These are phyloP conservation scores for Pseudozyma thailandica DNA, from an alignment of 1,284 basidiomycete species.

Conservation along the genomic window DNA sequence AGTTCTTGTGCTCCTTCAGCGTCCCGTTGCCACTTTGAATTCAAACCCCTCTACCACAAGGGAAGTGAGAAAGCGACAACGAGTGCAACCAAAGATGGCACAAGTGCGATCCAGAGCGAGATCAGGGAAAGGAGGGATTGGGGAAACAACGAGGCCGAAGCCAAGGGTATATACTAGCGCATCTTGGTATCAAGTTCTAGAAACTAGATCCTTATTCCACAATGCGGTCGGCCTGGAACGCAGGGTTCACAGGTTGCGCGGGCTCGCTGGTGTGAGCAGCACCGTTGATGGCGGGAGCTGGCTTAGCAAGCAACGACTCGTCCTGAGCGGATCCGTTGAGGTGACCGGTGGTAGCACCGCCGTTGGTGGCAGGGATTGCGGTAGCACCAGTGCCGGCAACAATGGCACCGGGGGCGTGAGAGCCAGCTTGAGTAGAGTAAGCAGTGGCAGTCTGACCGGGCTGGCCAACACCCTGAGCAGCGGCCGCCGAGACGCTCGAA, in stretches of 20 bases:
- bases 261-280: conserved; percentile 32
- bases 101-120: conserved; percentile 3
- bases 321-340: conserved; percentile 16
- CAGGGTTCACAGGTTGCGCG: conserved; percentile 45
- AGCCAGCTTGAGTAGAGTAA: conserved; percentile 38
- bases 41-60: conserved; percentile 33
- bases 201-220: conserved; percentile 9
- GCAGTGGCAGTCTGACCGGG: conserved; percentile 29
- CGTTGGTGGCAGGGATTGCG: conserved; percentile 14
- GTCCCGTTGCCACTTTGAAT: conserved; percentile 3
- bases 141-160: background rate
- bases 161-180: conserved; percentile 42
- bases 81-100: background rate
- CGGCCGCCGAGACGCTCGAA: conserved; percentile 21
- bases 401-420: conserved; percentile 36
- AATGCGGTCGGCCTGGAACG: conserved; percentile 35
- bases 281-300: conserved; percentile 47
- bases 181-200: conserved; percentile 38
- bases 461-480: conserved; percentile 35
- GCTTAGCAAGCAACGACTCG: conserved; percentile 28
- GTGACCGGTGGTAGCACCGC: background rate
- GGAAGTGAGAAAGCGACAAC: conserved; percentile 9
- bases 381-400: conserved; percentile 40
- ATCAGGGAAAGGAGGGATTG: background rate
- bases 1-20: background rate